Conservation (phyloP, 306 rosid species). For the Purshia tridentata region DNA sequence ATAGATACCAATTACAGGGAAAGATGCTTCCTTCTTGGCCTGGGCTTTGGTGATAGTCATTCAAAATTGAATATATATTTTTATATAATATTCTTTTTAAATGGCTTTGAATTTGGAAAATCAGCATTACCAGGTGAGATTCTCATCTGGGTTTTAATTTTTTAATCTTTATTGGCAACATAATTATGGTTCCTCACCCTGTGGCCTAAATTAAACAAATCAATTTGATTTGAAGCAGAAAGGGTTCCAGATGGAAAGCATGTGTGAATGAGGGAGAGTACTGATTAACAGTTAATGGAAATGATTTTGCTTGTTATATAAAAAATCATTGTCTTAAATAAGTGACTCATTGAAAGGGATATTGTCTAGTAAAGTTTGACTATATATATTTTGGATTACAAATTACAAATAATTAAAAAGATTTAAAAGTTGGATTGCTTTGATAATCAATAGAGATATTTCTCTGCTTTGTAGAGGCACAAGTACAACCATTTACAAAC, state of each 20-base stretch:
- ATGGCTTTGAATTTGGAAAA: slow-evolving; percentile 29
- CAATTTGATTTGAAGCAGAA: slow-evolving; percentile 21
- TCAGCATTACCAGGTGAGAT: slow-evolving; percentile 36
- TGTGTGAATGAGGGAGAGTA: slow-evolving; percentile 18
- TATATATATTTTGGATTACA: background rate
- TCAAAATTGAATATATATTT: background rate
- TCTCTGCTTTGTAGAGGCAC: slow-evolving; percentile 28
- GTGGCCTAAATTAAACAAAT: slow-evolving; percentile 31
- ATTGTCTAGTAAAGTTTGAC: slow-evolving; percentile 11
- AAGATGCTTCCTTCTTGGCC: slow-evolving; percentile 38
- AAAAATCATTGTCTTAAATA: slow-evolving; percentile 18
- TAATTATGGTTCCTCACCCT: slow-evolving; percentile 31
- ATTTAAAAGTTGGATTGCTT: slow-evolving; percentile 20
- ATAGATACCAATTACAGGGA: slow-evolving; percentile 30
- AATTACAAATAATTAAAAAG: background rate
- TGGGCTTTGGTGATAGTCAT: slow-evolving; percentile 27
- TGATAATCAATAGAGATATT: slow-evolving; percentile 34
- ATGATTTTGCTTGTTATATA: slow-evolving; percentile 1
- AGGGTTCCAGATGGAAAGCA: slow-evolving; percentile 32
- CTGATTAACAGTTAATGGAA: background rate
- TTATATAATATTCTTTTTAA: background rate
- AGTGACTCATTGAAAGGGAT: slow-evolving; percentile 15
- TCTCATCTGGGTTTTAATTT: slow-evolving; percentile 27
- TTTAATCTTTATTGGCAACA: slow-evolving; percentile 37
- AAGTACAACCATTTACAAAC: slow-evolving; percentile 9